Conservation (phyloP, 805 yeast species). For the Saturnispora diversa region DNA sequence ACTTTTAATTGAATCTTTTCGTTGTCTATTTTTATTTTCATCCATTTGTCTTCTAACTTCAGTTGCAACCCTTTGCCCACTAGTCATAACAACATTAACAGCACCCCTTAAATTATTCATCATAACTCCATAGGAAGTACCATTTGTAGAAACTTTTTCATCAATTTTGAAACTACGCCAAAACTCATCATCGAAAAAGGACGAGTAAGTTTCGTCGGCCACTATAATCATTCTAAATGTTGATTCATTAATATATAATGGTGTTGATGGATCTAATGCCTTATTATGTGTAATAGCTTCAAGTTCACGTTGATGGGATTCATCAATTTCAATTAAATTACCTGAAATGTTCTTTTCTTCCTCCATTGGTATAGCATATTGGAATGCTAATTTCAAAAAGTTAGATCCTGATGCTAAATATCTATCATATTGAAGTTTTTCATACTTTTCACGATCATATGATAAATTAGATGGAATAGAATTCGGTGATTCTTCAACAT, state of each 20-base stretch:
- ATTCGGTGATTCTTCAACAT: constrained; percentile 28
- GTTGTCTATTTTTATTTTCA: constrained; percentile 51
- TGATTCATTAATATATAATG: constrained; percentile 67
- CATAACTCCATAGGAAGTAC: constrained; percentile 30
- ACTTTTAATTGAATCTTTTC: constrained; percentile 11
- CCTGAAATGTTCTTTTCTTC: constrained; percentile 23
- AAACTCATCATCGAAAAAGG: constrained; percentile 65
- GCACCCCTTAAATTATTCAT: constrained; percentile 68
- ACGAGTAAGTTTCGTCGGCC: constrained; percentile 90
- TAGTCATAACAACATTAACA: constrained; percentile 86
- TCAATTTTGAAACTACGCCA: constrained; percentile 61
- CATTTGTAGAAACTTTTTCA: constrained; percentile 30
- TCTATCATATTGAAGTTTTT: constrained; percentile 61
- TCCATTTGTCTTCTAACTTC: constrained; percentile 87
- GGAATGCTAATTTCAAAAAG: constrained; percentile 81
- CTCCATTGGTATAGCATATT: constrained; percentile 72
- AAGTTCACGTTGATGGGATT: constrained; percentile 26
- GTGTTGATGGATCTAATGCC: constrained; percentile 74
- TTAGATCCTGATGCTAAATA: constrained; percentile 81
- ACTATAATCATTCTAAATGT: constrained; percentile 91
- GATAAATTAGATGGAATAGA: constrained; percentile 50
- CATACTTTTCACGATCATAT: constrained; percentile 56
- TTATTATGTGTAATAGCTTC: constrained; percentile 48
- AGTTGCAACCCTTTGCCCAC: constrained; percentile 85
- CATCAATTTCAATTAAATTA: constrained; percentile 13